Base-by-base conservation (phyloP, 2,329 filamentous ascomycete species). In the Emmonsiellopsis sp. region DNA sequence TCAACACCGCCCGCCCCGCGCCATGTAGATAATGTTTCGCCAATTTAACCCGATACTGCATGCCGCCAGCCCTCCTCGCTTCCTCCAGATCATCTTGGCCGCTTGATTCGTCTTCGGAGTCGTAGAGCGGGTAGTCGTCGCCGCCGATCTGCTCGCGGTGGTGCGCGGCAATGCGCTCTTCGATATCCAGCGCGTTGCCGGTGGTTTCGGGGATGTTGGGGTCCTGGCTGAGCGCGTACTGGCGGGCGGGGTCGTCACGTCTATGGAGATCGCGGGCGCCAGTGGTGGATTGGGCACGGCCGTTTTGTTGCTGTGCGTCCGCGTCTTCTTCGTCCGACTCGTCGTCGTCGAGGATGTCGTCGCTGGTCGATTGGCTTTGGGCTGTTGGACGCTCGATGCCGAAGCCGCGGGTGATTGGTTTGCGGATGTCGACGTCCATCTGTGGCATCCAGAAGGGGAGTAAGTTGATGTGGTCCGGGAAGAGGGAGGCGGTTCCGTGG, bases 381-480 rank as follows among this genome's bases (percentile, higher is more conserved):
- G 87, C 81, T 6, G 82, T 83, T 0, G 87, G 84, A 36, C 92
- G 80, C 63, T 88, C 86, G 62, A 98, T 96, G 53, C 93, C 93
- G 66, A 97, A 97, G 61, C 86, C 83, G 63, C 93, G 89, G 3
- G 83, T 89, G 33, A 84, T 81, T 1, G 93, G 90, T 71, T 98
- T 98, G 60, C 91, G 87, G 63, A 98, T 98, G 65, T 98, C 93
- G 27, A 94, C 84, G 60, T 95, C 85, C 93, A 98, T 98, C 72
- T 98, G 93, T 1, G 93, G 93, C 77, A 92, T 88, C 93, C 93
- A 98, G 76, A 88, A 98, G 0, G 93, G 93, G 5, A 98, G 77
- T 10, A 98, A 78, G 47, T 96, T 77, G 70, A 98, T 98, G 53
- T 87, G 83, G 44, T 84, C 80, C 0, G 91, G 91, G 69, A 96